Base-by-base conservation (phyloP, 306 rosid genomes). In the Malus fusca region DNA sequence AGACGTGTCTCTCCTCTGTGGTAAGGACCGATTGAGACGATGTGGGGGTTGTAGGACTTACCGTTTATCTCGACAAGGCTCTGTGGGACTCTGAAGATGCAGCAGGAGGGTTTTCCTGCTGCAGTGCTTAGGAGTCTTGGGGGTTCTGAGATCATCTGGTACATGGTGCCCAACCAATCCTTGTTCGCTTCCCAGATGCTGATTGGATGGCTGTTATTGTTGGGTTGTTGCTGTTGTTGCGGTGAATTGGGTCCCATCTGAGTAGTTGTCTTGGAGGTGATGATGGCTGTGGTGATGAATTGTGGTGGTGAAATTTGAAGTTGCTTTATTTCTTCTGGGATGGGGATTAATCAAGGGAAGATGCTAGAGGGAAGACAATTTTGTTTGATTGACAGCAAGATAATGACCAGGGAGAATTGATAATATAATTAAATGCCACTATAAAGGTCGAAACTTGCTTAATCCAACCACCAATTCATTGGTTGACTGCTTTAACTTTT, bases 1-100 rank as follows among this genome's bases (percentile, higher is more conserved):
- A 89, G 73, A 1, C 83, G 77, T 1, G 87, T 55, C 25, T 84
- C 82, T 63, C 71, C 74, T 11, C 55, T 81, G 85, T 88, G 83
- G 81, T 76, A 90, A 1, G 98, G 94, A 0, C 98, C 98, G 26
- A 90, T 86, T 35, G 98, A 88, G 26, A 86, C 91, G 19, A 87
- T 82, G 1, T 85, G 89, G 30, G 96, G 98, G 8, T 72, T 71
- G 82, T 87, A 90, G 44, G 84, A 77, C 75, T 82, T 86, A 30
- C 92, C 87, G 74, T 88, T 85, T 1, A 62, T 76, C 11, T 85
- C 92, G 2, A 61, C 30, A 1, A 88, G 76, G 80, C 86, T 77
- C 68, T 84, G 85, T 4, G 96, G 92, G 5, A 83, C 86, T 61
- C 86, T 77, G 80, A 84, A 88, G 52, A 90, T 90, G 84, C 81